Evolutionary conservation across 1,284 basidiomycete genomes (phyloP).

Genomic region (Psilocybe mexicana): DNA sequence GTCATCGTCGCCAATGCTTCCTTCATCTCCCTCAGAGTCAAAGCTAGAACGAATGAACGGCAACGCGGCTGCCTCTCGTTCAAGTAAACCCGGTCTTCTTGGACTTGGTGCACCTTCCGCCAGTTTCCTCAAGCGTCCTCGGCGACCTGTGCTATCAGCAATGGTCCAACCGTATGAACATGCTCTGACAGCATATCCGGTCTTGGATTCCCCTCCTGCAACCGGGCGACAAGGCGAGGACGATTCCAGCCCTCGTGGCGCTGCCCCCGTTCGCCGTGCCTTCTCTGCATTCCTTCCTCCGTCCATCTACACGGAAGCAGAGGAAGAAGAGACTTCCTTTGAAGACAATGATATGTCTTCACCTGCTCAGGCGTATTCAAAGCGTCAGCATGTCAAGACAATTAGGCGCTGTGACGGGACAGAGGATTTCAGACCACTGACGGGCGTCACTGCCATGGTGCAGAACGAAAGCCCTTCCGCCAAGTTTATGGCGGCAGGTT

Average conservation of each 20-base stretch:
- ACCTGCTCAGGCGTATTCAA: constrained; percentile 75
- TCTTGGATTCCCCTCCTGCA: constrained; percentile 28
- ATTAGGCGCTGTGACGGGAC: constrained; percentile 76
- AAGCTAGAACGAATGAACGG: constrained; percentile 60
- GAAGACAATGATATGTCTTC: constrained; percentile 69
- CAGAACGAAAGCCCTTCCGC: constrained; percentile 56
- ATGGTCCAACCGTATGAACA: constrained; percentile 49
- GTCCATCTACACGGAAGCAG: constrained; percentile 37
- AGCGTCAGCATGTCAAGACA: constrained; percentile 71
- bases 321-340: constrained; percentile 57
- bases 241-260: constrained; percentile 28
- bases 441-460: constrained; percentile 55
- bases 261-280: constrained; percentile 62
- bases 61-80: constrained; percentile 43
- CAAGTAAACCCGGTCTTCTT: constrained; percentile 56
- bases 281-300: constrained; percentile 73
- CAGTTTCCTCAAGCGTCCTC: constrained; percentile 54
- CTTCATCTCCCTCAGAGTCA: constrained; percentile 64
- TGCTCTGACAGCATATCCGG: constrained; percentile 44
- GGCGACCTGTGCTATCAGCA: constrained; percentile 69
- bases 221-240: constrained; percentile 23
- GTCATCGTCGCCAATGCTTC: constrained; percentile 58
- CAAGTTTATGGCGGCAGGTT: constrained; percentile 55
- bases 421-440: constrained; percentile 72
- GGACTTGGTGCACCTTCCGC: constrained; percentile 61